Base-by-base conservation (phyloP, 2,329 filamentous ascomycete species). In the Cladophialophora exuberans region DNA sequence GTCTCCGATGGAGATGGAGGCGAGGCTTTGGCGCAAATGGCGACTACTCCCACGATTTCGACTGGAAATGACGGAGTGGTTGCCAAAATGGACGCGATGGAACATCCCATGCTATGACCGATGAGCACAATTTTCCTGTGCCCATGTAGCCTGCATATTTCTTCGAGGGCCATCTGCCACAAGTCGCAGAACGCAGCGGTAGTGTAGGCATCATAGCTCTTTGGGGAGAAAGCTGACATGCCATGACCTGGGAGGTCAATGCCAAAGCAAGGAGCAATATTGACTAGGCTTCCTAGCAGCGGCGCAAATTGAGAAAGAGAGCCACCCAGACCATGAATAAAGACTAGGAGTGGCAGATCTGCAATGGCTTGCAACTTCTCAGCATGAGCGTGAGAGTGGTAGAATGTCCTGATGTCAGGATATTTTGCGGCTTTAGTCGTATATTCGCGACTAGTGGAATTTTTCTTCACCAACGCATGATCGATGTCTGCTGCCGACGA, bases 211-310 rank as follows among this genome's bases (percentile, higher is more conserved):
- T 84, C 80, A 85, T 89, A 92, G 18, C 79, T 71, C 13, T 76
- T 83, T 17, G 88, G 87, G 13, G 81, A 76, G 71, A 93, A 96
- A 6, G 80, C 76, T 2, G 93, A 97, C 18, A 86, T 77, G 25
- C 94, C 94, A 65, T 92, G 96, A 33, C 94, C 94, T 1, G 94
- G 93, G 3, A 97, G 79, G 69, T 99, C 94, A 60, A 97, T 85
- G 3, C 90, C 89, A 33, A 96, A 79, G 69, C 92, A 96, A 43
- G 91, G 87, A 10, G 89, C 90, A 44, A 91, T 77, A 67, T 95
- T 90, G 46, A 88, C 83, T 43, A 99, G 79, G 70, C 89, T 94
- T 17, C 84, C 87, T 13, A 97, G 75, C 4, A 97, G 75, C 25
- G 88, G 84, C 52, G 89, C 82, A 68, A 97, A 97, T 67, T 97